Evolutionary conservation across 1,284 basidiomycete genomes (phyloP).

Genomic region (Laetiporus sulphureus): DNA sequence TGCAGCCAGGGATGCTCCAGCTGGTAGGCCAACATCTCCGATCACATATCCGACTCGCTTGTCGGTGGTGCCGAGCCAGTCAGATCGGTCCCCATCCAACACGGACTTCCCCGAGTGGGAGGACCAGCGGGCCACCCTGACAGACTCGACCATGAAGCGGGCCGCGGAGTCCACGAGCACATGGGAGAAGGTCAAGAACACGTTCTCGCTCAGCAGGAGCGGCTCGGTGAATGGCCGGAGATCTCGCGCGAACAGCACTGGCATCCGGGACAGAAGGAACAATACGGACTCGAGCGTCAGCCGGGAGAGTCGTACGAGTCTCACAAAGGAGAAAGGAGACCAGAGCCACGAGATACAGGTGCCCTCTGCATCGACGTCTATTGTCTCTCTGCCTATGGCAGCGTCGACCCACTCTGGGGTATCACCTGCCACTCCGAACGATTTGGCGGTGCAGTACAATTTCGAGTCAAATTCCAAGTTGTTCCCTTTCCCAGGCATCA

Average conservation of each 20-base stretch:
- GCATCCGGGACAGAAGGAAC: constrained; percentile 54
- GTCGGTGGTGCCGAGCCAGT: constrained; percentile 52
- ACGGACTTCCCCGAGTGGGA: constrained; percentile 50
- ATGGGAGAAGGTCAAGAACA: constrained; percentile 64
- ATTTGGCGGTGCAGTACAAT: constrained; percentile 54
- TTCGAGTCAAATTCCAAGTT: constrained; percentile 64
- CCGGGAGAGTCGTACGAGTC: constrained; percentile 67
- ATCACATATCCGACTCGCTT: constrained; percentile 50
- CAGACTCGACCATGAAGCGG: constrained; percentile 48
- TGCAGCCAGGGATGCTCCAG: constrained; percentile 14
- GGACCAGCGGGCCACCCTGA: constrained; percentile 31
- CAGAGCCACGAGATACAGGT: constrained; percentile 43
- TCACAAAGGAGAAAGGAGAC: constrained; percentile 48
- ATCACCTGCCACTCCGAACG: constrained; percentile 57
- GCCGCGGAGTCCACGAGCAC: constrained; percentile 51
- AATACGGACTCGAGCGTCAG: constrained; percentile 66
- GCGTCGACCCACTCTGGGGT: constrained; percentile 60
- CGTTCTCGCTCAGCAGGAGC: constrained; percentile 43
- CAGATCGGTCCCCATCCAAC: constrained; percentile 45
- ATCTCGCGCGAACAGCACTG: constrained; percentile 71
- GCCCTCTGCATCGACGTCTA: constrained; percentile 59
- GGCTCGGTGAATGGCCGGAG: constrained; percentile 61
- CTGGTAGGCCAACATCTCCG: constrained; percentile 43
- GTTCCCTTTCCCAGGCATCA: constrained; percentile 84
- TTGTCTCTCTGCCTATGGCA: constrained; percentile 50